A percentile compares a stretch with the other conserved stretches of the same genome.
phyloP scores from a whole-genome alignment of 768 basidiomycete species.

The Mycena venus region DNA sequence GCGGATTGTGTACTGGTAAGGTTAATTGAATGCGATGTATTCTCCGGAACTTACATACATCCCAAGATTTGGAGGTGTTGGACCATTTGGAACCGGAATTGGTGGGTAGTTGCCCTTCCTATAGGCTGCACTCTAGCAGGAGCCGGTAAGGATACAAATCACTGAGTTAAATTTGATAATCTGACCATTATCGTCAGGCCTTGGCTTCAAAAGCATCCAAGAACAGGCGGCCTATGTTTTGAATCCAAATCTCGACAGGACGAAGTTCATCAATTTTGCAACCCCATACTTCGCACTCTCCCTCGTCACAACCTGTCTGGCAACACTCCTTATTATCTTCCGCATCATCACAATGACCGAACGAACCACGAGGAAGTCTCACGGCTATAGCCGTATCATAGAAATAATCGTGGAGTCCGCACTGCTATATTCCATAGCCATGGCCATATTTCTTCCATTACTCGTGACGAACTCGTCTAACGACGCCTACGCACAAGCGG shows the following conservation, averaged over 20 bases:
- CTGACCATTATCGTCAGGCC: neutral
- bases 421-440: no score
- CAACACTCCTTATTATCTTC: neutral
- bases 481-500: no score
- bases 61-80: conserved; percentile 17
- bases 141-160: neutral
- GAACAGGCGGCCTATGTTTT: neutral
- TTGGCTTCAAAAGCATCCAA: neutral
- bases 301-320: neutral
- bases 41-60: neutral
- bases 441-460: no score
- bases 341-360: neutral
- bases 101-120: conserved; percentile 7
- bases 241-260: neutral
- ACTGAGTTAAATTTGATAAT: no score
- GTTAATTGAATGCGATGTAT: no score
- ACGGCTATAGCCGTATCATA: no score
- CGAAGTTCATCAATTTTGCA: neutral
- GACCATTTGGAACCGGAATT: conserved; percentile 20
- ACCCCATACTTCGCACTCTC: neutral
- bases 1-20: neutral
- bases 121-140: conserved; percentile 21
- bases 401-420: no score
- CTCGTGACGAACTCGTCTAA: no score
- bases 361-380: neutral